Evolutionary conservation across 306 rosid genomes (phyloP), one percentile per base, ranked within the genome.

Genomic region (Dryas drummondii): DNA sequence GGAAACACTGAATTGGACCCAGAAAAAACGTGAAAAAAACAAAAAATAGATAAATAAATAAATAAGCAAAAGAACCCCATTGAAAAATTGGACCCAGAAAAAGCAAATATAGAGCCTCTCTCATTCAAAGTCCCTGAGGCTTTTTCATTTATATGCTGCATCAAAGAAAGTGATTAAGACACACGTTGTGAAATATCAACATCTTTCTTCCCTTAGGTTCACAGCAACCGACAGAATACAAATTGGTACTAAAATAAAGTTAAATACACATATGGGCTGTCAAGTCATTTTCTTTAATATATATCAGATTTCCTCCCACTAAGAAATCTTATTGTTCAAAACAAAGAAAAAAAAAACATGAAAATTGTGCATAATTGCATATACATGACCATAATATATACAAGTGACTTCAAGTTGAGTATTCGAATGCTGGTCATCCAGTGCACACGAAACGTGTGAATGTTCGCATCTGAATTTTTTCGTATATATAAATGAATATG

Each of bases 181-280:
- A 11, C 67, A 68, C 54, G 70, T 71, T 65, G 71, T 60, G 68
- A 77, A 82, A 54, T 53, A 45, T 50, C 47, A 57, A 68, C 78
- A 42, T 48, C 61, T 17, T 79, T 75, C 17, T 76, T 77, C 50
- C 62, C 65, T 57, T 27, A 44, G 2, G 72, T 75, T 75, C 72
- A 66, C 75, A 47, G 73, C 78, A 66, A 83, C 80, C 77, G 72
- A 77, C 67, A 57, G 76, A 70, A 49, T 8, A 47, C 58, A 75
- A 65, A 84, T 78, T 51, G 56, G 68, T 11, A 62, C n/a, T 74
- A 45, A 64, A 44, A 55, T 66, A 71, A 70, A 32, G 15, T 2
- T 60, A 77, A 13, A 52, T 5, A 66, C 19, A 58, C 72, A 78
- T 71, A 66, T 66, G 65, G 67, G 81, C 60, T 72, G 81, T 86